A percentile compares a stretch with the other conserved stretches of the same genome.
phyloP scores from a whole-genome alignment of 2,329 filamentous ascomycete species.

The Arthrobotrys musiformis region DNA sequence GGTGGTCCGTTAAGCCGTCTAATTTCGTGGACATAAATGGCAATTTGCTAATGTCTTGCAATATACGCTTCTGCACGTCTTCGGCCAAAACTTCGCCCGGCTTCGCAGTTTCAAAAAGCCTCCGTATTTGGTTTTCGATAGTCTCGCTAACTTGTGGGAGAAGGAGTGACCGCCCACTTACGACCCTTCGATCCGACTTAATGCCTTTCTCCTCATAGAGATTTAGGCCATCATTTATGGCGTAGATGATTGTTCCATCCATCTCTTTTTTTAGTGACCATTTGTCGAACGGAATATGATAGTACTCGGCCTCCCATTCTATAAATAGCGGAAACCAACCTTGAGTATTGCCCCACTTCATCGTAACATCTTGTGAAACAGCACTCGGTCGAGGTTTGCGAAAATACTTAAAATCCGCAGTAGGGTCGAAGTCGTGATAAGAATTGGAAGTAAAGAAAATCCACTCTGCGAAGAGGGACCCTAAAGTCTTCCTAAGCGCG shows the following conservation, averaged over 20 bases:
- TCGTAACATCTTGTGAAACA: background rate
- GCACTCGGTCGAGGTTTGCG: background rate
- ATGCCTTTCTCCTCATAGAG: background rate
- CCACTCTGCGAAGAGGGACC: too few relatives aligned
- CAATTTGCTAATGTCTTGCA: slow-evolving; percentile 44
- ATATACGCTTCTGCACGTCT: slow-evolving; percentile 40
- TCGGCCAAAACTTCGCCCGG: slow-evolving; percentile 32
- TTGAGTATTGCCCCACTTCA: slow-evolving; percentile 61
- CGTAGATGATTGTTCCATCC: background rate
- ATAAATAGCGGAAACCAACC: slow-evolving; percentile 64
- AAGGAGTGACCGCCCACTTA: slow-evolving; percentile 63
- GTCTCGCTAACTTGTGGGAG: slow-evolving; percentile 64
- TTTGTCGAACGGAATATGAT: slow-evolving; percentile 61
- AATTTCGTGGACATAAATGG: slow-evolving; percentile 61
- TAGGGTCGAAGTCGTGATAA: background rate
- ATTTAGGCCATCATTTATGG: background rate
- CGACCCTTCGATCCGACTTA: background rate
- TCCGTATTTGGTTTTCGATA: slow-evolving; percentile 60
- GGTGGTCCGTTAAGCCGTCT: slow-evolving; percentile 60
- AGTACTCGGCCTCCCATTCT: slow-evolving; percentile 65
- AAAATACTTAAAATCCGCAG: background rate
- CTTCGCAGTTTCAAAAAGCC: slow-evolving; percentile 61
- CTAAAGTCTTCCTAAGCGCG: too few relatives aligned
- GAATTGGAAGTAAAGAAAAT: too few relatives aligned
- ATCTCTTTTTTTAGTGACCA: slow-evolving; percentile 56